These are phyloP conservation scores for Pestalotiopsis sp. DNA, from an alignment of 2,329 filamentous ascomycete species.

Conservation along the genomic window DNA sequence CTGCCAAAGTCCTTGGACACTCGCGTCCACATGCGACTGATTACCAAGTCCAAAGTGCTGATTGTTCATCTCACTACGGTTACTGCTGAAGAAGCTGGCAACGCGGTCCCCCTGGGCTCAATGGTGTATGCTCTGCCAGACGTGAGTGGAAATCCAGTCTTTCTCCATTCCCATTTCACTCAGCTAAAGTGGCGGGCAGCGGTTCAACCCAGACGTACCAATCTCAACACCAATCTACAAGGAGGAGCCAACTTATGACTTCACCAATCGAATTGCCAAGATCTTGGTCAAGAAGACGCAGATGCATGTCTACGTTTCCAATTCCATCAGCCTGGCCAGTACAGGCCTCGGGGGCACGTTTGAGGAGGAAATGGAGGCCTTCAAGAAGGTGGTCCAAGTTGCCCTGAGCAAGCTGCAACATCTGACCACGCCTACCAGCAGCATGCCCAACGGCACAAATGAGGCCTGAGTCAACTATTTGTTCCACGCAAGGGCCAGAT, in stretches of 20 bases:
- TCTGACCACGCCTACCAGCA: constrained; percentile 26
- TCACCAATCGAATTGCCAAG: constrained; percentile 82
- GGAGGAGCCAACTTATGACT: constrained; percentile 78
- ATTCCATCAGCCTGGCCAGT: constrained; percentile 77
- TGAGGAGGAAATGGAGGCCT: constrained; percentile 93
- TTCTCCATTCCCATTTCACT: neutral
- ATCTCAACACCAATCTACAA: constrained; percentile 80
- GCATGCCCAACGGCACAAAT: constrained; percentile 20
- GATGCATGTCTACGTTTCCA: constrained; percentile 86
- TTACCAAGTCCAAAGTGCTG: constrained; percentile 58
- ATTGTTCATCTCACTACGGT: constrained; percentile 65
- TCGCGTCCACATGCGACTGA: constrained; percentile 62
- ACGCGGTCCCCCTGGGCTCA: constrained; percentile 70
- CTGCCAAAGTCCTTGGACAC: constrained; percentile 64
- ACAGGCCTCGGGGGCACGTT: constrained; percentile 77
- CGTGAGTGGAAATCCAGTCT: constrained; percentile 50
- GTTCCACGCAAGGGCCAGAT: neutral
- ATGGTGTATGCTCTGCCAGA: constrained; percentile 94
- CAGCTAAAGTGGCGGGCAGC: constrained; percentile 33
- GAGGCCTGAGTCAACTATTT: neutral
- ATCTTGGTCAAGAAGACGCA: constrained; percentile 74
- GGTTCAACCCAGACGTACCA: constrained; percentile 60
- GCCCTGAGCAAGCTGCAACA: constrained; percentile 58
- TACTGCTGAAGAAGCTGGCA: constrained; percentile 51
- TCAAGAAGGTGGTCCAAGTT: constrained; percentile 73